These are phyloP conservation scores for Lentinus polychrous DNA, from an alignment of 1,284 basidiomycete genomes.

Conservation along the genomic window DNA sequence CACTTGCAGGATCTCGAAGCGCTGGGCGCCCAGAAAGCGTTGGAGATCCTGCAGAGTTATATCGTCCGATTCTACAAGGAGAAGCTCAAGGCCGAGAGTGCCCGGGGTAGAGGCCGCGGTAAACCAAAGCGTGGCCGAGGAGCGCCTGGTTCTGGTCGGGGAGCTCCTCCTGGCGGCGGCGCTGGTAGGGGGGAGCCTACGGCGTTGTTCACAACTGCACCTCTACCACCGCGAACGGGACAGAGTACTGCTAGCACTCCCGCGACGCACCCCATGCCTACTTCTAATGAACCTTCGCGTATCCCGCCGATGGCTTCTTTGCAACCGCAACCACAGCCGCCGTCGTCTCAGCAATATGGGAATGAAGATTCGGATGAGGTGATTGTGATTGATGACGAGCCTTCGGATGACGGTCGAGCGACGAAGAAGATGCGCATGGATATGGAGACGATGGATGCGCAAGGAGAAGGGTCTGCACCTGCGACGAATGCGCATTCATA, in stretches of 20 bases:
- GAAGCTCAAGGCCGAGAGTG: conserved; percentile 43
- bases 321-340: background rate
- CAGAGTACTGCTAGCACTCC: background rate
- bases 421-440: conserved; percentile 3
- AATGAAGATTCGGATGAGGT: conserved; percentile 5
- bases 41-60: conserved; percentile 77
- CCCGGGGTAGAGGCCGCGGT: conserved; percentile 38
- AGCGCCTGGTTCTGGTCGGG: conserved; percentile 8
- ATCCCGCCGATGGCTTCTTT: conserved; percentile 6
- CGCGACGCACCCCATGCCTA: background rate
- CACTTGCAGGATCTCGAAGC: conserved; percentile 73
- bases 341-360: no score
- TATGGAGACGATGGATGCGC: no score
- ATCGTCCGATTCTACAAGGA: conserved; percentile 85
- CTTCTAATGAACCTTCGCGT: background rate
- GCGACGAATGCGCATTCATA: no score
- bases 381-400: conserved; percentile 6
- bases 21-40: conserved; percentile 77
- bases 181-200: background rate
- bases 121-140: conserved; percentile 21
- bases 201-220: conserved; percentile 3
- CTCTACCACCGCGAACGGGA: conserved; percentile 2
- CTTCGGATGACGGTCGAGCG: conserved; percentile 4
- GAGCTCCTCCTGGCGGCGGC: conserved; percentile 6
- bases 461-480: no score